Evolutionary conservation across 2,329 filamentous ascomycete genomes (phyloP), one percentile per base, ranked within the genome.

Genomic region (Phaeosphaeria sp.): DNA sequence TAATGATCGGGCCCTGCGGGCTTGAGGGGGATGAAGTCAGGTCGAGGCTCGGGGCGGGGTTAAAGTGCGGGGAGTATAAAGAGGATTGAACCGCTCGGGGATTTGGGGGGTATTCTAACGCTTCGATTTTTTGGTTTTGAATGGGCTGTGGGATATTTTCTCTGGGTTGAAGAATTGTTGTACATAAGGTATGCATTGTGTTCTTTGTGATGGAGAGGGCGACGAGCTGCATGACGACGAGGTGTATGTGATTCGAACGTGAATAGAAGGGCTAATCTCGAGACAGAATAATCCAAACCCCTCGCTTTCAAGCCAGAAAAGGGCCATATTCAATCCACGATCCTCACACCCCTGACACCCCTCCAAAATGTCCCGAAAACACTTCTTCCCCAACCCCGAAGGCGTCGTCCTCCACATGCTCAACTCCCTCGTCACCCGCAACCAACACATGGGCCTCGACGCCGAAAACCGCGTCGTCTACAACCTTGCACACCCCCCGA

Each of bases 381-480:
- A 85, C 68, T 85, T 84, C 73, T 85, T 85, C 60, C 77, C 80
- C 30, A 78, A 77, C 51, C 82, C 81, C 18, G 78, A 81, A 58
- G 82, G 81, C 55, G 78, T 85, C 17, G 82, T 85, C 1, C 73
- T 80, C n/a, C 77, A 80, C 50, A 80, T 80, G 43, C 77, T 84
- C 21, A 78, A 79, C 45, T 80, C 80, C 4, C 72, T 85, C 20
- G 78, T 81, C 27, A 70, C 78, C 2, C 74, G 81, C 7, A 83
- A 84, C 56, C 61, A 64, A 2, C 72, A 76, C 60, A 74, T 78
- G 66, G 76, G 72, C 8, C 78, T 84, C 54, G 80, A 84, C 58
- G 73, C 76, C 6, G 55, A 78, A 5, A 78, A 83, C 56, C 81
- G 82, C 56, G 81, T 84, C 45, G 80, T 84, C 33, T 80, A 81